Conservation (phyloP, 768 basidiomycete genomes). For the Russula ochroleuca region DNA sequence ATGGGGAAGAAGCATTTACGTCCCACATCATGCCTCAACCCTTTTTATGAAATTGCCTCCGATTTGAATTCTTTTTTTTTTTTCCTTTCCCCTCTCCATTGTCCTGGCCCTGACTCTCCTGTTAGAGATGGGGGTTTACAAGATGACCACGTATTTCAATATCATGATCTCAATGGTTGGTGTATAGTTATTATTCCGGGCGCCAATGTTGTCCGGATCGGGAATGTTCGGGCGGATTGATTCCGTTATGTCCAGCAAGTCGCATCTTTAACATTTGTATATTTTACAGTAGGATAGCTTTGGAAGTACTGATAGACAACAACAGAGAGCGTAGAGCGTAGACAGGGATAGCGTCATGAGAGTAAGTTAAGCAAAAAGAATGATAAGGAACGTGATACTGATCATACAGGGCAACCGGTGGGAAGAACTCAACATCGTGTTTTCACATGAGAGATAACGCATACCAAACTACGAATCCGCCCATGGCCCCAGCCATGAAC, state of each 20-base stretch:
- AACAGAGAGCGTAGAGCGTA: background rate
- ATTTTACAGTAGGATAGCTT: constrained; percentile 3
- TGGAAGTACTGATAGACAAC: constrained; percentile 3
- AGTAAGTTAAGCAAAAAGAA: background rate
- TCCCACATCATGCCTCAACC: background rate
- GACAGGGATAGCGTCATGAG: background rate
- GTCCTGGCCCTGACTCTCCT: background rate
- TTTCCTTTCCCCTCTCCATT: too few species aligned
- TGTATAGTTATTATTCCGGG: constrained; percentile 1
- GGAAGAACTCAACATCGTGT: background rate
- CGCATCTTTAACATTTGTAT: constrained; percentile 4
- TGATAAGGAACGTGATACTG: constrained; percentile 3
- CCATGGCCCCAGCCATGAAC: constrained; percentile 24
- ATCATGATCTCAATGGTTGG: constrained; percentile 1
- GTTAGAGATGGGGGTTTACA: background rate
- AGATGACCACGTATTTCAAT: background rate
- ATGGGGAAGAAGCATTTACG: constrained; percentile 1
- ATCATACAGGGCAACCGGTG: background rate
- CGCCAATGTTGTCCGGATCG: background rate
- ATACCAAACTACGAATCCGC: constrained; percentile 25
- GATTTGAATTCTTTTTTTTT: background rate
- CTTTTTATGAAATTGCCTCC: background rate
- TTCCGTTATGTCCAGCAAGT: background rate
- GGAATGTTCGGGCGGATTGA: background rate
- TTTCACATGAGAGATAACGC: constrained; percentile 23